Evolutionary conservation across 2,329 filamentous ascomycete genomes (phyloP).

Genomic region (Microsporum audouinii): DNA sequence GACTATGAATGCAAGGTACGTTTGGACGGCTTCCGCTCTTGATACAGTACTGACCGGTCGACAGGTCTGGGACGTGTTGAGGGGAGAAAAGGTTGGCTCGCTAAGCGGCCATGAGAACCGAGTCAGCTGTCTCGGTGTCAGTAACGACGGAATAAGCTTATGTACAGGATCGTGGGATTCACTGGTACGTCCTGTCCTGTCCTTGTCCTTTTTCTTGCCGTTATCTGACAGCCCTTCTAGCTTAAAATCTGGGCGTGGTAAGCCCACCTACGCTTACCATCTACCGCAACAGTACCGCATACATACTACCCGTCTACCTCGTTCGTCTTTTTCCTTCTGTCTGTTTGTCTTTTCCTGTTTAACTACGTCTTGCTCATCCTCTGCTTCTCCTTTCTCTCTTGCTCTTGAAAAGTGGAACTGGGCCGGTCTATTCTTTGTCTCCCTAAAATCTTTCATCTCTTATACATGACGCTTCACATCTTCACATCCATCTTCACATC

Average conservation of each 20-base stretch:
- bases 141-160: slow-evolving; percentile 97
- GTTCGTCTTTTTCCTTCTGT: neutral
- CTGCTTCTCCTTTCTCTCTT: slow-evolving; percentile 2
- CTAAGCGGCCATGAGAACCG: slow-evolving; percentile 96
- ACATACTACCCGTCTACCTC: neutral
- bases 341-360: neutral
- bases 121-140: slow-evolving; percentile 95
- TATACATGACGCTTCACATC: slow-evolving; percentile 8
- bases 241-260: slow-evolving; percentile 84
- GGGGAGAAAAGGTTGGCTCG: slow-evolving; percentile 92
- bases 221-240: slow-evolving; percentile 33
- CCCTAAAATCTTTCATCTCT: slow-evolving; percentile 3
- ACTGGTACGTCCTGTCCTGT: slow-evolving; percentile 54
- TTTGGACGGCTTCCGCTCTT: slow-evolving; percentile 9
- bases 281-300: neutral
- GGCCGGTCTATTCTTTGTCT: slow-evolving; percentile 4
- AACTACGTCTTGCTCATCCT: neutral
- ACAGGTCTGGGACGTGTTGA: slow-evolving; percentile 96
- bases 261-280: slow-evolving; percentile 9
- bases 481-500: neutral
- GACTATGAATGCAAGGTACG: slow-evolving; percentile 99
- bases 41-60: slow-evolving; percentile 12
- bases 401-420: slow-evolving; percentile 1
- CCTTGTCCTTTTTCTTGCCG: slow-evolving; percentile 1
- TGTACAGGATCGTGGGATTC: slow-evolving; percentile 99